These are phyloP conservation scores for Orobanche coerulescens DNA, from an alignment of 257 asterid genomes.

Conservation along the genomic window DNA sequence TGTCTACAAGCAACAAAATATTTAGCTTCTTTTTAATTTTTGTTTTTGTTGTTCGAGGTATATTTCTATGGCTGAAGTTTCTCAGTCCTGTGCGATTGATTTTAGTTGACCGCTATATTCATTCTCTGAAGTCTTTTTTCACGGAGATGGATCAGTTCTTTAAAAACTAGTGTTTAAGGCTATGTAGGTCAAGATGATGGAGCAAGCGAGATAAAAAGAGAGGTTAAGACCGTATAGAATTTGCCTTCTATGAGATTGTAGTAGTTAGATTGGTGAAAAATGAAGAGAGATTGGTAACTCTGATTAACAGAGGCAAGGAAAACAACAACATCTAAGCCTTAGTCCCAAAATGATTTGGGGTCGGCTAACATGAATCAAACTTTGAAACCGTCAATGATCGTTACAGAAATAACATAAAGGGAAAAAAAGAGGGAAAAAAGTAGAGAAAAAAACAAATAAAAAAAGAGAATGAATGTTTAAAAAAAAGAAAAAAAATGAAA, in stretches of 20 bases:
- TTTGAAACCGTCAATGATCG: too few relatives aligned
- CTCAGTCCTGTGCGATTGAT: constrained; percentile 1
- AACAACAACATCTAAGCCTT: too few relatives aligned
- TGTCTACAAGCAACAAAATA: constrained; percentile 15
- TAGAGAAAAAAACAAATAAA: too few relatives aligned
- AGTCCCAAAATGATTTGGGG: too few relatives aligned
- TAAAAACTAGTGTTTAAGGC: not conserved
- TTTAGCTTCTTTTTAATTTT: constrained; percentile 5
- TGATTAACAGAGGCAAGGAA: not conserved
- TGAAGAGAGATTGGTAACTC: constrained; percentile 8
- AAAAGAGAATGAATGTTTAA: too few relatives aligned
- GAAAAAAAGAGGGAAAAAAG: too few relatives aligned
- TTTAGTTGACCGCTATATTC: not conserved
- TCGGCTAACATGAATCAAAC: too few relatives aligned
- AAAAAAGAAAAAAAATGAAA: too few relatives aligned
- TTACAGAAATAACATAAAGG: too few relatives aligned
- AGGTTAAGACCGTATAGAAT: not conserved
- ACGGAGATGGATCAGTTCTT: not conserved
- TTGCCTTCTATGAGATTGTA: not conserved
- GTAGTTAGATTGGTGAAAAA: not conserved
- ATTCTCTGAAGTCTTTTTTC: not conserved
- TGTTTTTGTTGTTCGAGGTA: not conserved
- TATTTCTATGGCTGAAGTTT: not conserved
- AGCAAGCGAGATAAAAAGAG: not conserved
- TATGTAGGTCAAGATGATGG: not conserved